Conservation (phyloP, 441 rosid species). For the Syzygium syzygioides region DNA sequence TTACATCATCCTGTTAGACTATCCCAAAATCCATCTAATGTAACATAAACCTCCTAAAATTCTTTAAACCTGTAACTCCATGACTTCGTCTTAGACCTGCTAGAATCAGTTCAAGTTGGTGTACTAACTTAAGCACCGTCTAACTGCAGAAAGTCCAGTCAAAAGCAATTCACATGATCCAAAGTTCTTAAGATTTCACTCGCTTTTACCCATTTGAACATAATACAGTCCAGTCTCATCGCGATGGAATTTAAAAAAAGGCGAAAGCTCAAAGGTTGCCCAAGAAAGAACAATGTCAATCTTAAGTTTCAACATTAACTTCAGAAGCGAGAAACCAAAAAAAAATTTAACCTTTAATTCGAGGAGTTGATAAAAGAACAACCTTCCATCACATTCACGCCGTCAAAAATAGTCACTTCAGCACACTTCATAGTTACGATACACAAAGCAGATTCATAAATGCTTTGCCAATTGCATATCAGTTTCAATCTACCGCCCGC, state of each 20-base stretch:
- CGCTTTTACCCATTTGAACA: neutral
- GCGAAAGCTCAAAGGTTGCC: neutral
- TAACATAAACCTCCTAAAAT: neutral
- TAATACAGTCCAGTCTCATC: neutral
- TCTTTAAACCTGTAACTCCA: neutral
- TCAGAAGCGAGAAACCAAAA: neutral
- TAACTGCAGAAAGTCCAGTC: neutral
- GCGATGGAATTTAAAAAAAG: neutral
- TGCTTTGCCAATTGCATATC: neutral
- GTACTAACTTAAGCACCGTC: neutral
- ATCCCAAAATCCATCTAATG: neutral
- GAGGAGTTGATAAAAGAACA: neutral
- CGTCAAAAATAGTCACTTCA: neutral
- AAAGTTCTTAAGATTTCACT: neutral
- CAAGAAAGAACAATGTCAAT: neutral
- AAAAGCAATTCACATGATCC: neutral
- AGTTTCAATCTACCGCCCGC: neutral
- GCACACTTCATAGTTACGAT: neutral
- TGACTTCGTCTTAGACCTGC: neutral
- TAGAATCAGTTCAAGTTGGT: neutral
- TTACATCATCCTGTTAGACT: neutral
- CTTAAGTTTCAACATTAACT: neutral
- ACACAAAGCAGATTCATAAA: neutral
- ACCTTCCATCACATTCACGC: neutral
- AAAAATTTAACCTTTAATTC: neutral